These are phyloP conservation scores for Tetrapisispora phaffii DNA, from an alignment of 805 yeast genomes.

Conservation along the genomic window DNA sequence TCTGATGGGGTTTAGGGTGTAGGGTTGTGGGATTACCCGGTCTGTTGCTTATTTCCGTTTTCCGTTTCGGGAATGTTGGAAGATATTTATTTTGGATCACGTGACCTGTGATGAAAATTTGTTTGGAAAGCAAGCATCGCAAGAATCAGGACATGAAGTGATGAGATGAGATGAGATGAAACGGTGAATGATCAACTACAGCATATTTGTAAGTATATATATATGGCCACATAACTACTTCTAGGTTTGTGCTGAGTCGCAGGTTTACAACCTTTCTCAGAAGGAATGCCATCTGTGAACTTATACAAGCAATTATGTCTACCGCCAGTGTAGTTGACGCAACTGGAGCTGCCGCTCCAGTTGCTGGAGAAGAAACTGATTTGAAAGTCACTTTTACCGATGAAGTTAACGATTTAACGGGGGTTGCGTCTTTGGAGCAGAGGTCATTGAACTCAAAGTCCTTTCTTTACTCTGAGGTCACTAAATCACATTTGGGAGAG, in stretches of 20 bases:
- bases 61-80: background rate
- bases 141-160: background rate
- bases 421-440: conserved; percentile 28
- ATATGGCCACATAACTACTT: too few relatives aligned
- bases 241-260: too few relatives aligned
- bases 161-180: conserved; percentile 1
- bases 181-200: background rate
- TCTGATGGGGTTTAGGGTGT: background rate
- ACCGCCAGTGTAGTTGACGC: background rate
- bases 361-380: background rate
- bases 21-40: background rate
- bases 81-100: too few relatives aligned
- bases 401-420: conserved; percentile 2
- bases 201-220: too few relatives aligned
- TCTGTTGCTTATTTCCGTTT: background rate
- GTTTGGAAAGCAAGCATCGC: background rate
- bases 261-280: too few relatives aligned
- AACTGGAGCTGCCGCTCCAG: background rate
- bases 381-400: background rate
- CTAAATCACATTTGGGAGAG: conserved; percentile 56
- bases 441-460: conserved; percentile 53
- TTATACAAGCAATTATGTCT: background rate
- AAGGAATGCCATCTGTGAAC: too few relatives aligned
- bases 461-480: conserved; percentile 45
- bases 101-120: background rate